Conservation (phyloP, 2,329 filamentous ascomycete genomes). For the Daldinia sp. region DNA sequence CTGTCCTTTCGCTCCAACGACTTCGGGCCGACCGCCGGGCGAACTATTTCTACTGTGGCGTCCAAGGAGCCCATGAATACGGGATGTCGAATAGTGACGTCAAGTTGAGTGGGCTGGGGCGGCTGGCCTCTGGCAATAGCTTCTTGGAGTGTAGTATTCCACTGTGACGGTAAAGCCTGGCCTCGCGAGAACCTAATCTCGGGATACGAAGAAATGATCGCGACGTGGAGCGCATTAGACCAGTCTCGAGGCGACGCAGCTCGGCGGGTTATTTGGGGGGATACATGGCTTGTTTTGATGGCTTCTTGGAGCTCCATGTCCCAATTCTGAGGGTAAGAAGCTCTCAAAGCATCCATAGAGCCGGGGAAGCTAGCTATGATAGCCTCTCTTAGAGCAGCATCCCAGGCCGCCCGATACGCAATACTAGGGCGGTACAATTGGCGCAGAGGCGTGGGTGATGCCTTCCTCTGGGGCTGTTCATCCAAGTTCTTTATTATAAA, state of each 20-base stretch:
- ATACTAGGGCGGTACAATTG: constrained; percentile 40
- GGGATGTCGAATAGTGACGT: constrained; percentile 46
- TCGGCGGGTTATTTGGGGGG: constrained; percentile 31
- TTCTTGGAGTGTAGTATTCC: constrained; percentile 39
- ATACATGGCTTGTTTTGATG: constrained; percentile 35
- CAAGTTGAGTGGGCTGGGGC: constrained; percentile 31
- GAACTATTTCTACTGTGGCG: constrained; percentile 39
- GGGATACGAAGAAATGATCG: constrained; percentile 47
- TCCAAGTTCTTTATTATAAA: constrained; percentile 41
- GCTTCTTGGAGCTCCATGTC: constrained; percentile 37
- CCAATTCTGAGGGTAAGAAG: constrained; percentile 40
- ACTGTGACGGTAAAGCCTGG: constrained; percentile 35
- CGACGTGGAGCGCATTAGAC: constrained; percentile 51
- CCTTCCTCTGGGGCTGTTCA: constrained; percentile 25
- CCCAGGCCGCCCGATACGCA: constrained; percentile 48
- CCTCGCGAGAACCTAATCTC: constrained; percentile 35
- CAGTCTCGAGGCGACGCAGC: constrained; percentile 44
- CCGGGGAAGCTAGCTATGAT: constrained; percentile 44
- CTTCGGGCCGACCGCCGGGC: constrained; percentile 46
- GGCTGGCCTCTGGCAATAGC: constrained; percentile 34
- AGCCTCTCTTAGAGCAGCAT: constrained; percentile 46
- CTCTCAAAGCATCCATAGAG: constrained; percentile 31
- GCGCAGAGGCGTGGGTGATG: constrained; percentile 31
- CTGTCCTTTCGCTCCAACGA: constrained; percentile 8
- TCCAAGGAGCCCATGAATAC: constrained; percentile 44